phyloP scores from a whole-genome alignment of 148 eudicot species.

The Simmondsia chinensis region DNA sequence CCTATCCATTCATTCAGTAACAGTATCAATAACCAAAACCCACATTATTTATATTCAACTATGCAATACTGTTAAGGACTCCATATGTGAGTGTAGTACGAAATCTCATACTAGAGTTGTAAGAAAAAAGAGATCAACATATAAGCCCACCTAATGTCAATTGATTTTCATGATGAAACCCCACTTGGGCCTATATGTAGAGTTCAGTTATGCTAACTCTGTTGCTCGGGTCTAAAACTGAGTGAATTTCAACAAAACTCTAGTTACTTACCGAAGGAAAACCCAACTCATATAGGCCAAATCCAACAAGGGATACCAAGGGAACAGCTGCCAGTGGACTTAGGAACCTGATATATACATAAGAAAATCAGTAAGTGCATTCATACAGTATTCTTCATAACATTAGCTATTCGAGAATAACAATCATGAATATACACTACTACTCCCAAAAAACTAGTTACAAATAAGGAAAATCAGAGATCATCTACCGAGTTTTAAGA shows the following conservation, averaged over 20 bases:
- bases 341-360: conserved; percentile 38
- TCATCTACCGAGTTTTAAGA: too few relatives aligned
- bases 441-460: not conserved
- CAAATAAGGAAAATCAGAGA: too few relatives aligned
- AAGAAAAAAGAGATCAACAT: too few relatives aligned
- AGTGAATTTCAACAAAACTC: not conserved
- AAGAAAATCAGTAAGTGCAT: not conserved
- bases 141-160: too few relatives aligned
- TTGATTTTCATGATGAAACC: too few relatives aligned
- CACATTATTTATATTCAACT: too few relatives aligned
- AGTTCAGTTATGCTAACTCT: too few relatives aligned
- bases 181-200: too few relatives aligned
- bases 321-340: conserved; percentile 85
- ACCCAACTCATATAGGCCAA: conserved; percentile 75
- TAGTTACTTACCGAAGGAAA: conserved; percentile 83
- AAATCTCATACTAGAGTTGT: too few relatives aligned
- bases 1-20: conserved; percentile 25
- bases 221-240: too few relatives aligned
- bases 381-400: not conserved
- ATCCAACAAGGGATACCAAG: conserved; percentile 67
- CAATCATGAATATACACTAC: not conserved
- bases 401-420: not conserved
- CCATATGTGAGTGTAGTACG: too few relatives aligned
- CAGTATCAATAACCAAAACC: conserved; percentile 3
- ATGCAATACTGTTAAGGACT: too few relatives aligned